A percentile compares a stretch with the other conserved stretches of the same genome.
phyloP scores from a whole-genome alignment of 345 rosid genomes.

The Angophora floribunda region DNA sequence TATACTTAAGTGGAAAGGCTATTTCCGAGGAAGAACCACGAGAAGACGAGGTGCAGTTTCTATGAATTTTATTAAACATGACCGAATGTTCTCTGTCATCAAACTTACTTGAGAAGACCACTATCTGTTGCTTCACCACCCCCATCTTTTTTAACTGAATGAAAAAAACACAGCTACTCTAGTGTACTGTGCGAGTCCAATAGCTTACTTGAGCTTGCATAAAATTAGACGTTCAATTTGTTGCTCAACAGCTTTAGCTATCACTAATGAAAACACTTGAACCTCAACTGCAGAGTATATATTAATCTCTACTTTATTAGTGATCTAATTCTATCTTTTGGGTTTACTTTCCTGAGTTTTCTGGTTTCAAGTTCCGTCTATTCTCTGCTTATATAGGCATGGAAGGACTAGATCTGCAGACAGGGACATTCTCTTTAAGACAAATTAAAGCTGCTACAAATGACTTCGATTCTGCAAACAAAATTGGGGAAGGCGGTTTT shows the following conservation, averaged over 20 bases:
- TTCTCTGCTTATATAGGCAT: neutral
- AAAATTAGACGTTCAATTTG: neutral
- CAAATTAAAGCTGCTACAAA: conserved; percentile 35
- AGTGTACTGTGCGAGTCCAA: neutral
- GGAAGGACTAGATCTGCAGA: conserved; percentile 18
- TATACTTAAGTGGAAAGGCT: conserved; percentile 24
- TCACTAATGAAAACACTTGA: neutral
- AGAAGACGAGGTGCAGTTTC: conserved; percentile 8
- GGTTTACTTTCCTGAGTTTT: neutral
- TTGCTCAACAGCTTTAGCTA: neutral
- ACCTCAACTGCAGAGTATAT: neutral
- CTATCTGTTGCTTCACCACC: neutral
- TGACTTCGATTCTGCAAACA: conserved; percentile 21
- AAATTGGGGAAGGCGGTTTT: conserved; percentile 45
- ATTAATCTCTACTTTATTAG: neutral
- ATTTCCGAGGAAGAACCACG: neutral
- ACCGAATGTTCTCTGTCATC: neutral
- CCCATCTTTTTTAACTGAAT: neutral
- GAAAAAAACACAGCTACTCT: neutral
- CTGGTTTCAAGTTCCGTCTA: neutral
- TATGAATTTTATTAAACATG: neutral
- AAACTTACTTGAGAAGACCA: neutral
- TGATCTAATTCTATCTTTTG: neutral
- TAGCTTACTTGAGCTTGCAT: neutral
- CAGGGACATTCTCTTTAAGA: conserved; percentile 22